Evolutionary conservation across 352 stramenopile species (phyloP).

Genomic region (Phytophthora podocarpi): DNA sequence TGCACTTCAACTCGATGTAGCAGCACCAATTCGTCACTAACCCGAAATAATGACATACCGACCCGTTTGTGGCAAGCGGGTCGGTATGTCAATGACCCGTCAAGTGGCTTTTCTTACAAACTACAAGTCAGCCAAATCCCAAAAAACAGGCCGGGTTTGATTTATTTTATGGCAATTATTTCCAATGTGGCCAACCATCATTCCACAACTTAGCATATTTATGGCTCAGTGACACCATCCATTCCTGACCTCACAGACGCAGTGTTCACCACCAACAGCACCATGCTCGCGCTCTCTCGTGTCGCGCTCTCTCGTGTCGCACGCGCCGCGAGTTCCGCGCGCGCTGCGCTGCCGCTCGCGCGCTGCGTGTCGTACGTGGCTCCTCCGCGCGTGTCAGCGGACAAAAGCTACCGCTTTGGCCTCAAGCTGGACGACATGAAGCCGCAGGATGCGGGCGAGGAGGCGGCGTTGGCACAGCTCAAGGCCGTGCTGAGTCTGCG

Average conservation of each 20-base stretch:
- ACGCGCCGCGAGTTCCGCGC: slow-evolving; percentile 12
- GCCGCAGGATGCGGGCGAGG: slow-evolving; percentile 46
- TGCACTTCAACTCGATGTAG: too few relatives aligned
- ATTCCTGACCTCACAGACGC: slow-evolving; percentile 21
- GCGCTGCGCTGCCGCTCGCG: neutral
- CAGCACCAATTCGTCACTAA: too few relatives aligned
- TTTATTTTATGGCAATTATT: too few relatives aligned
- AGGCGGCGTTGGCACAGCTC: slow-evolving; percentile 54
- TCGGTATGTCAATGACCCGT: too few relatives aligned
- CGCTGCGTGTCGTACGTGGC: slow-evolving; percentile 69
- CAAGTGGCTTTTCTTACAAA: too few relatives aligned
- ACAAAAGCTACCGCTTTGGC: slow-evolving; percentile 69
- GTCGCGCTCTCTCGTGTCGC: slow-evolving; percentile 46
- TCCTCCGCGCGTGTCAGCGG: slow-evolving; percentile 54
- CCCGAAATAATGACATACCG: too few relatives aligned
- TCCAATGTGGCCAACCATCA: too few relatives aligned
- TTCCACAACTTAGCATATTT: too few relatives aligned
- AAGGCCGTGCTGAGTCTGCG: slow-evolving; percentile 73
- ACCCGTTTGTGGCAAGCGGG: too few relatives aligned
- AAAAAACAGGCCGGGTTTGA: too few relatives aligned
- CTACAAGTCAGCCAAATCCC: too few relatives aligned
- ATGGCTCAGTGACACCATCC: slow-evolving; percentile 1
- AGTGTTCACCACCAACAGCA: neutral
- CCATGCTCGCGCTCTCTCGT: slow-evolving; percentile 53
- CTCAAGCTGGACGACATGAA: slow-evolving; percentile 58